phyloP scores from a whole-genome alignment of 352 stramenopile species.

The Phytophthora europaea region DNA sequence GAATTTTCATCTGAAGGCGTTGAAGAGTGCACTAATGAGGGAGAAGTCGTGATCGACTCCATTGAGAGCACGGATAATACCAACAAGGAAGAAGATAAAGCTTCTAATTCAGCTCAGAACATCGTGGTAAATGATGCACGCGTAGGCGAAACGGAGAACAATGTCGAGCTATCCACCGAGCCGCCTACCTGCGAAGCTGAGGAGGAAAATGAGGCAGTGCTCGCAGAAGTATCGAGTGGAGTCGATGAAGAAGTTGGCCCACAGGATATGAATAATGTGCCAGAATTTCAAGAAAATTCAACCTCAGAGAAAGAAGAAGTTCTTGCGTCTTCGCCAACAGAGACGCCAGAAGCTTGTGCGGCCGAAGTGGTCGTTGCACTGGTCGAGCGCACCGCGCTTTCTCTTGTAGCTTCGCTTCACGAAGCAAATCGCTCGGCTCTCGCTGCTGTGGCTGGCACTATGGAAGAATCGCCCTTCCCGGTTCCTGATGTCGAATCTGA shows the following conservation, averaged over 20 bases:
- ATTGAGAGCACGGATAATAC: background rate
- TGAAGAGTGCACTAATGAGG: background rate
- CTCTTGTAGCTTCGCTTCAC: constrained; percentile 1
- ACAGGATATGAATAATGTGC: background rate
- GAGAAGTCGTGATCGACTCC: background rate
- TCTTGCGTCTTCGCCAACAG: background rate
- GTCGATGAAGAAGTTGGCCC: background rate
- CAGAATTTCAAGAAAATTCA: background rate
- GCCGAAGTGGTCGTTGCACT: constrained; percentile 19
- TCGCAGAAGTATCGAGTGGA: background rate
- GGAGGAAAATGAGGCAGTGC: background rate
- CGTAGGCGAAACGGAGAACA: background rate
- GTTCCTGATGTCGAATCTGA: background rate
- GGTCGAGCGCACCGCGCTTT: constrained; percentile 19
- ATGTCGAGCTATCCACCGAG: background rate
- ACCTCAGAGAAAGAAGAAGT: background rate
- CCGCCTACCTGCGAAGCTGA: background rate
- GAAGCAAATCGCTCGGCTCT: background rate
- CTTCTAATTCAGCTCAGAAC: background rate
- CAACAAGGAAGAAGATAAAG: background rate
- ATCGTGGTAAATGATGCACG: background rate
- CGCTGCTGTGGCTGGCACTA: background rate
- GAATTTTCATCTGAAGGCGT: background rate
- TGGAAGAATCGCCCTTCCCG: background rate
- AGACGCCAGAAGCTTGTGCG: constrained; percentile 6